phyloP scores from a whole-genome alignment of 768 basidiomycete species.

The Phanerodontia chrysosporium region DNA sequence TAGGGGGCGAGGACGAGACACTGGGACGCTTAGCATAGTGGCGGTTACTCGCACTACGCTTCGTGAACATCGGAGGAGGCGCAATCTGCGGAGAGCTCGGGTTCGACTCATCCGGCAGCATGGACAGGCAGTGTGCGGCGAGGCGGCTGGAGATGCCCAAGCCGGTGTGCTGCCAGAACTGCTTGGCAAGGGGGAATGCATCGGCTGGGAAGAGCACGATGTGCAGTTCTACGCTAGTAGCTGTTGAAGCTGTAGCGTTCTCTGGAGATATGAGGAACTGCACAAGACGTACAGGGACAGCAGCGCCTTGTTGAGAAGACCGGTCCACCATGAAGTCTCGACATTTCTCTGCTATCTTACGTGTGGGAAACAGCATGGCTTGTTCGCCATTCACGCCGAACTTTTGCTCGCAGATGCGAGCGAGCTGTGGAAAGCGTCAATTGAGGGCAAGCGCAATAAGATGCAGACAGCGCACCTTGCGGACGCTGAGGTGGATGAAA shows the following conservation, averaged over 20 bases:
- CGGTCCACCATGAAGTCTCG: slow-evolving; percentile 64
- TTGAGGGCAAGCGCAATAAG: background rate
- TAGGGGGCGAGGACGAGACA: slow-evolving; percentile 5
- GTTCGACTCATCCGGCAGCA: slow-evolving; percentile 44
- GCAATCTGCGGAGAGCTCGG: slow-evolving; percentile 10
- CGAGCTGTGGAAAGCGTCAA: slow-evolving; percentile 53
- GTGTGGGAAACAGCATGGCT: slow-evolving; percentile 78
- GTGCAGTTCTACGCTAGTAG: slow-evolving; percentile 59
- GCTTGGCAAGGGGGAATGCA: slow-evolving; percentile 63
- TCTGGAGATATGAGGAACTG: slow-evolving; percentile 71
- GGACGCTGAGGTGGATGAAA: slow-evolving; percentile 84
- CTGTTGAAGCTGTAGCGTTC: slow-evolving; percentile 30
- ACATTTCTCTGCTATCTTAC: slow-evolving; percentile 68
- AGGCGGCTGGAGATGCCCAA: slow-evolving; percentile 84
- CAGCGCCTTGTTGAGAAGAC: slow-evolving; percentile 36
- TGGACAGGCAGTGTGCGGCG: slow-evolving; percentile 75
- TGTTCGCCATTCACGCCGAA: slow-evolving; percentile 69
- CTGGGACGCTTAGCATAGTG: slow-evolving; percentile 49
- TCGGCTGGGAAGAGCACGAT: slow-evolving; percentile 73
- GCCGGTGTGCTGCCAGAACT: slow-evolving; percentile 97
- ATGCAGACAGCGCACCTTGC: slow-evolving; percentile 53
- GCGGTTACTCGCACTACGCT: slow-evolving; percentile 37
- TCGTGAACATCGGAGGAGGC: slow-evolving; percentile 3
- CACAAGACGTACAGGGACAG: slow-evolving; percentile 51
- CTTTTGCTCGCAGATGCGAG: slow-evolving; percentile 67